A percentile compares a stretch with the other conserved stretches of the same genome.
Evolutionary conservation across 2,329 filamentous ascomycete species (phyloP).

Genomic region (Aspergillus sojae): DNA sequence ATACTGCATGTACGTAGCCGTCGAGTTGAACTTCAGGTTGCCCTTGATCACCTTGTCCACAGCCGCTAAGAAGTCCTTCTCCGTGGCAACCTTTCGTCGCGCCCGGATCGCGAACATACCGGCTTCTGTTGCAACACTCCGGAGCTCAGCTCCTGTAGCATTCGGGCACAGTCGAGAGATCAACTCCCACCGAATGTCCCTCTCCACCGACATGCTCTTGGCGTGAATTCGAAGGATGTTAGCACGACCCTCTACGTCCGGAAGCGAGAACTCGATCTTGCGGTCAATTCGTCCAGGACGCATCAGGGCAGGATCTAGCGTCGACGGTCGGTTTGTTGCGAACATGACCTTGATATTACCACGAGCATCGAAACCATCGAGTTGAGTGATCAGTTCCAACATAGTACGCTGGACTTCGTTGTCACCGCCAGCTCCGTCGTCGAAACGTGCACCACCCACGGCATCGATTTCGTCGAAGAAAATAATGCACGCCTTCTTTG

Average conservation of each 20-base stretch:
- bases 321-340: conserved; percentile 93
- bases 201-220: conserved; percentile 99
- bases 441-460: conserved; percentile 92
- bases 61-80: conserved; percentile 97
- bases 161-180: conserved; percentile 97
- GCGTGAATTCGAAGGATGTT: conserved; percentile 98
- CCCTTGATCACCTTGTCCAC: conserved; percentile 99
- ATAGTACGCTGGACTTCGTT: conserved; percentile 98
- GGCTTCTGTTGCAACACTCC: conserved; percentile 95
- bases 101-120: conserved; percentile 98
- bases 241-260: conserved; percentile 93
- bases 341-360: conserved; percentile 99
- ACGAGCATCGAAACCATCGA: conserved; percentile 93
- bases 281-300: conserved; percentile 94
- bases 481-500: conserved; percentile 99
- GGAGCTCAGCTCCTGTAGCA: conserved; percentile 91
- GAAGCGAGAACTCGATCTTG: conserved; percentile 98
- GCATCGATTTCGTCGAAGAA: conserved; percentile 99
- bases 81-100: conserved; percentile 92
- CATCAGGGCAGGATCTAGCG: conserved; percentile 95
- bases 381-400: conserved; percentile 94
- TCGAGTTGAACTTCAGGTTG: conserved; percentile 99
- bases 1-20: conserved; percentile 98
- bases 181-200: conserved; percentile 98
- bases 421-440: conserved; percentile 93